Conservation (phyloP, 2,329 filamentous ascomycete genomes). For the Diaporthe caulivora region DNA sequence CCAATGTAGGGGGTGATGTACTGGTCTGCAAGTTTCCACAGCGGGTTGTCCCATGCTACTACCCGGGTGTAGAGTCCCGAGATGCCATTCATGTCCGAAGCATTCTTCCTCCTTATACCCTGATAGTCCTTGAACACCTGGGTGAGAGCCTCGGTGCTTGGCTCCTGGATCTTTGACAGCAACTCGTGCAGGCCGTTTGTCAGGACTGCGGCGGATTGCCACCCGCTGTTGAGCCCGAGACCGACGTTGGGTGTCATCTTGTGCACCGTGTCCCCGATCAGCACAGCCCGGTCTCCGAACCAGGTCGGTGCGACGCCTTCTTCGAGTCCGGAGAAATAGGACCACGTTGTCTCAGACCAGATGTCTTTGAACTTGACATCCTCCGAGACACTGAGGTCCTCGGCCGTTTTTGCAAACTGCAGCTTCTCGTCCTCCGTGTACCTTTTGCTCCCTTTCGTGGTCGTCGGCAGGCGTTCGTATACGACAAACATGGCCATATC, state of each 20-base stretch:
- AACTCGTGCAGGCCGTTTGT: constrained; percentile 39
- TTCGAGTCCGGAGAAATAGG: constrained; percentile 39
- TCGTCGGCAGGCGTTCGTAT: constrained; percentile 39
- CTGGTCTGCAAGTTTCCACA: constrained; percentile 39
- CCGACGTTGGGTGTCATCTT: constrained; percentile 44
- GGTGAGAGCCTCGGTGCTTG: constrained; percentile 36
- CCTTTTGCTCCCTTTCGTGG: constrained; percentile 33
- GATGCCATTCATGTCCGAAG: constrained; percentile 32
- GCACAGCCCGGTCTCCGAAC: constrained; percentile 41
- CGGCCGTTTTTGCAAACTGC: constrained; percentile 30
- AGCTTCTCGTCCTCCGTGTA: constrained; percentile 40
- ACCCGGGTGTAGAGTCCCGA: constrained; percentile 39
- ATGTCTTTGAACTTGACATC: constrained; percentile 39
- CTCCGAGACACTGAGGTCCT: constrained; percentile 38
- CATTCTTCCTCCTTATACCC: constrained; percentile 36
- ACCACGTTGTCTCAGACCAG: constrained; percentile 31
- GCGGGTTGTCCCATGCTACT: constrained; percentile 40
- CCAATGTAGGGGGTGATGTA: constrained; percentile 38
- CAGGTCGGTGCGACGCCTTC: constrained; percentile 41
- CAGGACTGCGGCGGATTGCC: constrained; percentile 41
- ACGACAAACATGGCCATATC: constrained; percentile 39
- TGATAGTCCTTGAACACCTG: constrained; percentile 41
- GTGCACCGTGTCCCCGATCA: constrained; percentile 44
- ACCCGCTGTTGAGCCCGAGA: constrained; percentile 43
- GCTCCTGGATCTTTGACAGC: constrained; percentile 26